These are phyloP conservation scores for Entomophthora muscae DNA, from an alignment of 371 early-diverging fungal genomes.

Conservation along the genomic window DNA sequence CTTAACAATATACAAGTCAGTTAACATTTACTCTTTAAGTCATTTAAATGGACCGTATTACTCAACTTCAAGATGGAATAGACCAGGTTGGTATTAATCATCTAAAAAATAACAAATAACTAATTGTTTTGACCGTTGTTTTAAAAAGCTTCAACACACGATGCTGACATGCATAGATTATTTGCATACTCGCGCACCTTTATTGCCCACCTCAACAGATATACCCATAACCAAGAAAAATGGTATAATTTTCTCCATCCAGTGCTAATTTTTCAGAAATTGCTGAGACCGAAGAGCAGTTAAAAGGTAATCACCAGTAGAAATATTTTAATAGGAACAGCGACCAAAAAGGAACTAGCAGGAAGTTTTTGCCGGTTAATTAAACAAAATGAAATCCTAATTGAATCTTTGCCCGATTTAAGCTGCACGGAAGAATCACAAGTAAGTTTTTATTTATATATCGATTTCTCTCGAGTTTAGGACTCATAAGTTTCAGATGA, in stretches of 20 bases:
- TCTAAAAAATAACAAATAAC: neutral
- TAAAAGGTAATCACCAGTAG: neutral
- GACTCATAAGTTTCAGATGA: neutral
- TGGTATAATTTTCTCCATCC: neutral
- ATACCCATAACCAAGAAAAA: neutral
- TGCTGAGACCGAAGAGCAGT: neutral
- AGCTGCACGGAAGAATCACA: neutral
- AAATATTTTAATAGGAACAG: neutral
- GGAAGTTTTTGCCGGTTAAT: neutral
- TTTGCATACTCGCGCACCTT: neutral
- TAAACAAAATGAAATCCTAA: neutral
- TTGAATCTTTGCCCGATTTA: neutral
- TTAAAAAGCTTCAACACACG: neutral
- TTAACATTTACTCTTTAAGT: too few species aligned
- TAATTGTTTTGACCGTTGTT: neutral
- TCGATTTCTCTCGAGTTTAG: neutral
- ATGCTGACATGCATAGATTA: neutral
- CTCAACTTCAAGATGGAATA: neutral
- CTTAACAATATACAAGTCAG: too few species aligned
- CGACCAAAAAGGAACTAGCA: neutral
- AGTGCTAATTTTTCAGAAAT: neutral
- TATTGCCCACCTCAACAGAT: neutral
- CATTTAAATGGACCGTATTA: neutral
- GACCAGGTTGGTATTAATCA: neutral
- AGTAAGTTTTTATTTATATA: neutral